Percentiles rank a stretch among this genome's conserved stretches.
These are phyloP conservation scores for Dryas drummondii DNA, from an alignment of 306 rosid species.

Conservation along the genomic window DNA sequence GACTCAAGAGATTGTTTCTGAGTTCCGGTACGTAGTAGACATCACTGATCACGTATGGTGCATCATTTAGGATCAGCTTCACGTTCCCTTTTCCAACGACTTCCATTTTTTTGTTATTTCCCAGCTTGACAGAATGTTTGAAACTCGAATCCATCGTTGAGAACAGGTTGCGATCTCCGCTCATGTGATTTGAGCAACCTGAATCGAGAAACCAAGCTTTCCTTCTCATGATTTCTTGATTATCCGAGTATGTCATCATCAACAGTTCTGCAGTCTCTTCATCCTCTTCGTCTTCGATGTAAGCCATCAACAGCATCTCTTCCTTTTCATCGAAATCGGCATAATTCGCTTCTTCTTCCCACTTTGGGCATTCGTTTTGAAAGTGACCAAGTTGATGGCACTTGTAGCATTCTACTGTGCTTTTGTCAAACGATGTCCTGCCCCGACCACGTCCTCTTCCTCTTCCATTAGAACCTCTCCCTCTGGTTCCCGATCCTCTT, in stretches of 20 bases:
- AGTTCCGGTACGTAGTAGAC: slow-evolving; percentile 8
- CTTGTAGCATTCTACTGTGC: too few species aligned
- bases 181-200: background rate
- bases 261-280: background rate
- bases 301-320: background rate
- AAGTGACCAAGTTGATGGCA: too few species aligned
- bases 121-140: background rate
- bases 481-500: too few species aligned
- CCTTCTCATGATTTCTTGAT: too few species aligned
- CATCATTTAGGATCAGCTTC: background rate
- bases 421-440: too few species aligned
- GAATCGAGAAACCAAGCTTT: background rate
- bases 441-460: background rate
- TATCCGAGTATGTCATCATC: too few species aligned
- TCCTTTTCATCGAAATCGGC: background rate
- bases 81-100: background rate
- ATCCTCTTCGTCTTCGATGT: background rate
- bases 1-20: slow-evolving; percentile 10
- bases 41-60: background rate
- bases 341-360: background rate
- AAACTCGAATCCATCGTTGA: background rate
- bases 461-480: too few species aligned
- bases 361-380: background rate
- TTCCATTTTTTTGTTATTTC: background rate
- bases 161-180: background rate